Base-by-base conservation (phyloP, 305 asterid species). In the Solanum hybrid region DNA sequence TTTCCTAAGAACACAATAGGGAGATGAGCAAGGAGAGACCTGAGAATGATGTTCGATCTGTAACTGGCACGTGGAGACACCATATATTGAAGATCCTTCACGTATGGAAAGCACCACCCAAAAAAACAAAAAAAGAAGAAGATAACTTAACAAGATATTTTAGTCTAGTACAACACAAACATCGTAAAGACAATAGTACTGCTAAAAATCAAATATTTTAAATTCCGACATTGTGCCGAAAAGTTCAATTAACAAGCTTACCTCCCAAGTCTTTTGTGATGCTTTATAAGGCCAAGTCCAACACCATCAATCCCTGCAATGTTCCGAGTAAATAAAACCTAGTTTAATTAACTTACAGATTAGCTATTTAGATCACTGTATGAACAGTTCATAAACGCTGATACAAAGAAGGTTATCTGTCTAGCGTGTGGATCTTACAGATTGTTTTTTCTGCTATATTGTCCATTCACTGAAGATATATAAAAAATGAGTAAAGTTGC, bases 11-110 rank as follows among this genome's bases (percentile, higher is more conserved):
- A n/a, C 17, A 60, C 22, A 40, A n/a, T 11, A 69, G 37, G 14
- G 56, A 66, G 40, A 66, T 87, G 79, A 69, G 87, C 34, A 26
- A 85, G 87, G 80, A 56, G n/a, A 17, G 89, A 96, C 99, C 98
- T 92, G 91, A 78, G 69, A 95, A 95, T 19, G 94, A 42, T 91
- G 98, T 93, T 88, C 95, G 94, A 91, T 95, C 98, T 36, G 91
- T 38, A 36, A 95, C 86, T 88, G 99, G 99, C 89, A 95, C 91
- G 94, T 96, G 99, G 93, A 96, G 88, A 93, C 98, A 95, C 98
- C 98, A 94, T 91, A 94, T 91, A 66, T 95, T 94, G 87, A 96
- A 96, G 31, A 93, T 91, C 96, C 99, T 96, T 90, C 89, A 91
- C 45, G 80, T 12, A n/a, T 38, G 34, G 80, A 75, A 34, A 75